A percentile compares a stretch with the other conserved stretches of the same genome.
These are phyloP conservation scores for Phaffomyces antillensis DNA, from an alignment of 805 yeast genomes.

Conservation along the genomic window DNA sequence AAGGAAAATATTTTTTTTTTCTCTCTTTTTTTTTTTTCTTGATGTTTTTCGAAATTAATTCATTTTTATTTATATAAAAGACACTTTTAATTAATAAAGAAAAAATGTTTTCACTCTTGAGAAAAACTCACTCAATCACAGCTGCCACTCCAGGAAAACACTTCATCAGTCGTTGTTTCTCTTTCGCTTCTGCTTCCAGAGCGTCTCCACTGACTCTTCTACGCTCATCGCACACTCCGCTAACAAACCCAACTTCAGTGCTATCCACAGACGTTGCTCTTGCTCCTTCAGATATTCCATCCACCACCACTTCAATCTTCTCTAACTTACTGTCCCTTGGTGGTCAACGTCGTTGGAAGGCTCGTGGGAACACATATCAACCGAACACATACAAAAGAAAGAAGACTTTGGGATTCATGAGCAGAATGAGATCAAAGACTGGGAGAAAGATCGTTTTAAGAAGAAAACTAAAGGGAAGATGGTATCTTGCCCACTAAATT, in stretches of 20 bases:
- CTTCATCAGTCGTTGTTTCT: background rate
- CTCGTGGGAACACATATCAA: slow-evolving; percentile 92
- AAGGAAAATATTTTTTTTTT: no score
- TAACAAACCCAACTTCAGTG: slow-evolving; percentile 3
- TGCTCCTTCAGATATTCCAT: background rate
- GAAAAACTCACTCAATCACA: background rate
- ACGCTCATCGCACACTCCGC: slow-evolving; percentile 2
- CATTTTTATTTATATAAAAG: no score
- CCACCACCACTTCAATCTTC: slow-evolving; percentile 17
- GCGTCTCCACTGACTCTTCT: background rate
- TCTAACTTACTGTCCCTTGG: slow-evolving; percentile 26
- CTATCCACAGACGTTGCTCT: background rate
- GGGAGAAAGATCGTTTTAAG: slow-evolving; percentile 76
- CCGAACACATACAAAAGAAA: slow-evolving; percentile 89
- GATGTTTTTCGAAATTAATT: no score
- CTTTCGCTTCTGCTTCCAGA: slow-evolving; percentile 1
- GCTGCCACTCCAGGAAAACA: background rate
- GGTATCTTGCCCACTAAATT: slow-evolving; percentile 91
- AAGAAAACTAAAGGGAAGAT: slow-evolving; percentile 84
- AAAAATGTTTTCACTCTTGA: slow-evolving; percentile 1
- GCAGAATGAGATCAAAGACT: slow-evolving; percentile 63
- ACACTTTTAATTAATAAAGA: no score
- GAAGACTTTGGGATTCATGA: slow-evolving; percentile 83
- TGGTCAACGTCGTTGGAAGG: slow-evolving; percentile 64
- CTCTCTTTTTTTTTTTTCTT: no score